Conservation (phyloP, 78 protist species). For the Emiliania huxleyi region DNA sequence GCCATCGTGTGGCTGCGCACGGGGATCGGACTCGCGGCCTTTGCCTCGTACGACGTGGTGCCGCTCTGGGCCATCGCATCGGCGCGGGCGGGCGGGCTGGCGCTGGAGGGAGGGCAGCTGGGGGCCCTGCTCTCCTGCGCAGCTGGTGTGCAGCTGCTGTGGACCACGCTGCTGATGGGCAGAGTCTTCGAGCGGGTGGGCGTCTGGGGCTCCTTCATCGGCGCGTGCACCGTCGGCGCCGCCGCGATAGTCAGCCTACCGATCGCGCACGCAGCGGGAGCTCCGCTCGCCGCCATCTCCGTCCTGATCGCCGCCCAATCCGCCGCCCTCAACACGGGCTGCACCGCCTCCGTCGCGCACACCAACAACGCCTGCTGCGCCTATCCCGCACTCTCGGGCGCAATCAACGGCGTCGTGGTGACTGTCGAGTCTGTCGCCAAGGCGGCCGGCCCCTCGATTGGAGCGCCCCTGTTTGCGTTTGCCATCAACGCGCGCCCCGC, state of each 20-base stretch:
- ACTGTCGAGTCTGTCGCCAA: neutral
- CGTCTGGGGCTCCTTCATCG: neutral
- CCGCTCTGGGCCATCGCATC: constrained; percentile 21
- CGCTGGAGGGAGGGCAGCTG: neutral
- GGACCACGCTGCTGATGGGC: neutral
- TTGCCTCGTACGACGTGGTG: neutral
- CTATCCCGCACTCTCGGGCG: neutral
- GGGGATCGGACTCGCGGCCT: neutral
- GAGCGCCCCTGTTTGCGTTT: neutral
- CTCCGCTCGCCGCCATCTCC: neutral
- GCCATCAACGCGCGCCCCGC: neutral
- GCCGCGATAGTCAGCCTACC: neutral
- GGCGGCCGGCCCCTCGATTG: neutral
- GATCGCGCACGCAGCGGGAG: neutral
- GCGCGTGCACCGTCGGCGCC: neutral
- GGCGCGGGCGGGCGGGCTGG: neutral
- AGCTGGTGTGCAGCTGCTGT: neutral
- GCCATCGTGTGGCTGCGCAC: neutral
- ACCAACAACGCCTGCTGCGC: neutral
- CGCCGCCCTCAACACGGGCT: neutral
- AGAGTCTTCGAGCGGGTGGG: neutral
- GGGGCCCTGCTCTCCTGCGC: neutral
- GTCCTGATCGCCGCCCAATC: neutral
- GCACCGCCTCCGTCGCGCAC: neutral
- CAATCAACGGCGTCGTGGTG: neutral